Evolutionary conservation across 1,139 yeast genomes (phyloP), one percentile per base, ranked within the genome.

Genomic region (Lodderomyces margitis): DNA sequence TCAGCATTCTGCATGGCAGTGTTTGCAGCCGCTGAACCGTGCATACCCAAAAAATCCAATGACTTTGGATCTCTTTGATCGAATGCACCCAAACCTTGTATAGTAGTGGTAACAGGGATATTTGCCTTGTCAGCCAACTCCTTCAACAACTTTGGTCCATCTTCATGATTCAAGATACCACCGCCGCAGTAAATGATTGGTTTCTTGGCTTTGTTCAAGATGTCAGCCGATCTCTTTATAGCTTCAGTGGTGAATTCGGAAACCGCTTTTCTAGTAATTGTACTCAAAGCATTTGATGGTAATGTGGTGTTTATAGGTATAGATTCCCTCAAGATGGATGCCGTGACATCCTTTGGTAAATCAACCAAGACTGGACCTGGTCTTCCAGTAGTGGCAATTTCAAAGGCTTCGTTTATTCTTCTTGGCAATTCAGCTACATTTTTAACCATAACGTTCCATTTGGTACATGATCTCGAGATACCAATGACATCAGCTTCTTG

Each of bases 381-480:
- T 66, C 98, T 82, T 41, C 98, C 98, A 46, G 87, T 71, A 35
- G 88, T 85, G 47, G 98, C 98, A 53, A 92, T 92, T 69, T 91
- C 97, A 58, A 92, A 92, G 20, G 98, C 98, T 70, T 92, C 98
- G 63, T 92, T 92, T 59, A 92, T 91, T 61, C 98, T 79, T 59
- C 89, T 80, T 49, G 98, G 98, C 55, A 92, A 74, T 68, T 92
- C 98, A 43, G 91, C 92, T 45, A 92, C 92, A 60, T 80, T 80
- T 66, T 87, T 92, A 45, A 92, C 98, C 98, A 92, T 92, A 35
- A 91, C 98, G 62, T 94, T 94, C 98, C 98, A 92, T 66, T 92
- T 92, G 46, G 98, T 89, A 73, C 98, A 92, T 11, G 96, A 83
- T 64, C 98, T 80, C 5, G 98, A 87, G 57, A 92, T 92, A 56